Conservation (phyloP, 257 asterid genomes). For the Osmanthus fragrans region DNA sequence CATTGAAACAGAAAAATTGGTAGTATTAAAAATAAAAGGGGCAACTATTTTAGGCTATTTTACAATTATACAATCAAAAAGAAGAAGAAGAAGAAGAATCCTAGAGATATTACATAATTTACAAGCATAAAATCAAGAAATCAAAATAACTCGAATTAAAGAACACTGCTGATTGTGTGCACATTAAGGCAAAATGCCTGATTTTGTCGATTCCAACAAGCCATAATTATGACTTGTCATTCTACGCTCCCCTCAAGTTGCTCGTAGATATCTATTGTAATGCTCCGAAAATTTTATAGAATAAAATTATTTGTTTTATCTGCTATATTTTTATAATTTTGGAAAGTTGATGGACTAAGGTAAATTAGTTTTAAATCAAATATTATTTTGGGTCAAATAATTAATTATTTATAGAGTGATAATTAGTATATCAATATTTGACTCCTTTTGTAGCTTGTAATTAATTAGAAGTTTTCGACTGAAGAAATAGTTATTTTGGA, state of each 20-base stretch:
- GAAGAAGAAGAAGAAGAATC: neutral
- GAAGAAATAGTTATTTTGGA: too few species aligned
- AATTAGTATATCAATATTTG: too few species aligned
- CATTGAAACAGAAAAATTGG: neutral
- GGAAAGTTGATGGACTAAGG: too few species aligned
- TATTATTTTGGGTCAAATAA: too few species aligned
- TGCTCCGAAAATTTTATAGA: too few species aligned
- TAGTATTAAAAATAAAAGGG: neutral
- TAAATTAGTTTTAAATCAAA: too few species aligned
- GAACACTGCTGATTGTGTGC: neutral
- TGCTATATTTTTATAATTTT: too few species aligned
- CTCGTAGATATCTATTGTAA: neutral
- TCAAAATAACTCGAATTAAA: neutral
- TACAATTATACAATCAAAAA: neutral
- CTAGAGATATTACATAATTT: neutral
- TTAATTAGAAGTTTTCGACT: too few species aligned
- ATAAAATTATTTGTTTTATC: too few species aligned
- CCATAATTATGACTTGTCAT: neutral
- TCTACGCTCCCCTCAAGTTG: neutral
- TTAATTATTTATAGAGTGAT: too few species aligned
- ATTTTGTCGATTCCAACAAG: neutral
- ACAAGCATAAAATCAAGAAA: neutral
- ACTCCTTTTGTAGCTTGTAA: too few species aligned
- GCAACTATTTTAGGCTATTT: neutral
- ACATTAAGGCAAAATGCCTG: neutral